These are phyloP conservation scores for Dioscorea alata DNA, from an alignment of 106 monocot species.

Conservation along the genomic window DNA sequence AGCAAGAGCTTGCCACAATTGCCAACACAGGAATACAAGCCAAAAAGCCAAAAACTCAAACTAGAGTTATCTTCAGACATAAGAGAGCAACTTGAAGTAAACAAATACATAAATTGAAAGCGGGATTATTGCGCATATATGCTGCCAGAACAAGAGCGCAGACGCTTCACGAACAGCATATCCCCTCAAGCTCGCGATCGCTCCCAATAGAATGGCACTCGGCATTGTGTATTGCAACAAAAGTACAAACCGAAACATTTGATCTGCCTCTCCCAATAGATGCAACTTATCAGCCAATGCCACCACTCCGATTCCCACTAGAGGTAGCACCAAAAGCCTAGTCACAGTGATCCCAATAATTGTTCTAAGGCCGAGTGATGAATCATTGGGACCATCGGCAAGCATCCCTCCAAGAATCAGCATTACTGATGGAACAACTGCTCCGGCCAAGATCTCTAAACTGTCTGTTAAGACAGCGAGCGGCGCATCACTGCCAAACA, in stretches of 20 bases:
- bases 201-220: slow-evolving; percentile 85
- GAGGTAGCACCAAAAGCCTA: slow-evolving; percentile 75
- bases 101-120: slow-evolving; percentile 77
- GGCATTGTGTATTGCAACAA: slow-evolving; percentile 87
- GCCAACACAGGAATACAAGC: too few species aligned
- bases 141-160: slow-evolving; percentile 94
- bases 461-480: slow-evolving; percentile 83
- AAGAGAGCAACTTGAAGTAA: slow-evolving; percentile 79
- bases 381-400: slow-evolving; percentile 84
- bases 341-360: slow-evolving; percentile 67
- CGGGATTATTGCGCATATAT: slow-evolving; percentile 65
- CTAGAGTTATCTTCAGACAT: slow-evolving; percentile 30
- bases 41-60: too few species aligned
- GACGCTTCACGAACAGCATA: slow-evolving; percentile 90
- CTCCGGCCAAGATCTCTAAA: slow-evolving; percentile 83
- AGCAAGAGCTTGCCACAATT: too few species aligned
- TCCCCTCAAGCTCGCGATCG: slow-evolving; percentile 89
- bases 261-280: slow-evolving; percentile 41
- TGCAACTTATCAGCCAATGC: slow-evolving; percentile 49
- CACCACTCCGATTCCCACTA: slow-evolving; percentile 77
- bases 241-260: slow-evolving; percentile 82
- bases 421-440: slow-evolving; percentile 92
- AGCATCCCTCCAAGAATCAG: slow-evolving; percentile 87
- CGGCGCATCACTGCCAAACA: slow-evolving; percentile 75
- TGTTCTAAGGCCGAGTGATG: slow-evolving; percentile 67